phyloP scores from a whole-genome alignment of 2,329 filamentous ascomycete genomes.

The Emydomyces testavorans region DNA sequence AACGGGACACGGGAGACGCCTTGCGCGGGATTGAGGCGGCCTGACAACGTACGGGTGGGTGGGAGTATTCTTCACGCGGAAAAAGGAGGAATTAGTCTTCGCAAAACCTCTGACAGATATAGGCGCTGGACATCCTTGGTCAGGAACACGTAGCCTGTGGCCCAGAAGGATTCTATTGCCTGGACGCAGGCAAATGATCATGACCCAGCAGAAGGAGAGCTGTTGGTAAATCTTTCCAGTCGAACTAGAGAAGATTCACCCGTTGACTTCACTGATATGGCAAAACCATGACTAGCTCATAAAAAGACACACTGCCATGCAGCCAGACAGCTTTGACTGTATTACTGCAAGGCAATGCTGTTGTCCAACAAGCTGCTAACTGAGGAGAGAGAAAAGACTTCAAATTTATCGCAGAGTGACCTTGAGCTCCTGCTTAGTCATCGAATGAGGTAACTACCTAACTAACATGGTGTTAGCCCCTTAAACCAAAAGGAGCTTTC shows the following conservation, averaged over 20 bases:
- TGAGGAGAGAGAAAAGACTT: no score
- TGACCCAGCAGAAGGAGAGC: slow-evolving; percentile 27
- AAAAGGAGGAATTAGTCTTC: not conserved
- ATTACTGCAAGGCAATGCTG: no score
- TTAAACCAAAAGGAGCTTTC: no score
- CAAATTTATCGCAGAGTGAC: no score
- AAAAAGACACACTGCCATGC: not conserved
- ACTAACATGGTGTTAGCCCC: no score
- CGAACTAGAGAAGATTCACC: slow-evolving; percentile 12
- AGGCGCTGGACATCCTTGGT: not conserved
- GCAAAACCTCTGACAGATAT: not conserved
- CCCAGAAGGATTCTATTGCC: slow-evolving; percentile 20
- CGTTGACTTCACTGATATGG: slow-evolving; percentile 13
- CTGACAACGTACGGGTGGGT: slow-evolving; percentile 4
- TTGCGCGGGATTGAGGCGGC: slow-evolving; percentile 4
- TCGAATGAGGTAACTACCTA: no score
- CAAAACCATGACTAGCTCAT: slow-evolving; percentile 23
- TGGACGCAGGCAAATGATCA: slow-evolving; percentile 32
- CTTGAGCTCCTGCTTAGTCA: no score
- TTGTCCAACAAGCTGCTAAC: no score
- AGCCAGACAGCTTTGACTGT: no score
- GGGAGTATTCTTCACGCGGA: not conserved
- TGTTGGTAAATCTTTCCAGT: slow-evolving; percentile 19
- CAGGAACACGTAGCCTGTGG: slow-evolving; percentile 7
- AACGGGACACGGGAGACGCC: slow-evolving; percentile 17